Evolutionary conservation across 2,329 filamentous ascomycete genomes (phyloP), one percentile per base, ranked within the genome.

Genomic region (Colletotrichum sp.): DNA sequence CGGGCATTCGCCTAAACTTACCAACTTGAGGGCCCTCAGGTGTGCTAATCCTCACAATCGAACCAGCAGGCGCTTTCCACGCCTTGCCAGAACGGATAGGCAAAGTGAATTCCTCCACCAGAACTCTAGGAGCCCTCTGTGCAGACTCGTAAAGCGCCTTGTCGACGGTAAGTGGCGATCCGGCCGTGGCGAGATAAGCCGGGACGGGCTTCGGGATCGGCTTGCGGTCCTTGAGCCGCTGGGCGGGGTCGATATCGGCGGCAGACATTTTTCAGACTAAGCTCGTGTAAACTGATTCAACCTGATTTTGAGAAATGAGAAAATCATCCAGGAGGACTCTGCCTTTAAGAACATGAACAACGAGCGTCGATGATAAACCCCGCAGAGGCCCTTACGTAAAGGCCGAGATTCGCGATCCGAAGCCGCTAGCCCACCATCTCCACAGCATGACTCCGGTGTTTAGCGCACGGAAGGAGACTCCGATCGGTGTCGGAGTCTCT

Each of bases 11-110:
- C 54, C 54, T 13, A 27, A 27, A 81, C 83, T 31, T 81, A 87
- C 86, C 89, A 63, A 97, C 94, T 84, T 97, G 95, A 0, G 95
- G 91, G 0, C 95, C 95, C 69, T 92, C 86, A 0, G 94, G 94
- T 0, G 94, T 96, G 71, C 91, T 93, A 75, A 97, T 91, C 16
- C 92, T 90, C 74, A 94, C 90, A 70, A 97, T 89, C 63, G 88
- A 88, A 5, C 93, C 93, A 2, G 90, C 90, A 0, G 90, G 88
- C 0, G 93, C 94, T 62, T 89, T 87, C 93, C 93, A 97, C 2
- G 94, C 94, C 73, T 87, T 87, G 1, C 93, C 95, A 3, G 92
- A 94, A 38, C 94, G 91, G 34, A 95, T 93, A 0, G 93, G 92
- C 33, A 97, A 85, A 3, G 89, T 89, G 76, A 93, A 93, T 8